phyloP scores from a whole-genome alignment of 805 yeast species.

The Barnettozyma californica region DNA sequence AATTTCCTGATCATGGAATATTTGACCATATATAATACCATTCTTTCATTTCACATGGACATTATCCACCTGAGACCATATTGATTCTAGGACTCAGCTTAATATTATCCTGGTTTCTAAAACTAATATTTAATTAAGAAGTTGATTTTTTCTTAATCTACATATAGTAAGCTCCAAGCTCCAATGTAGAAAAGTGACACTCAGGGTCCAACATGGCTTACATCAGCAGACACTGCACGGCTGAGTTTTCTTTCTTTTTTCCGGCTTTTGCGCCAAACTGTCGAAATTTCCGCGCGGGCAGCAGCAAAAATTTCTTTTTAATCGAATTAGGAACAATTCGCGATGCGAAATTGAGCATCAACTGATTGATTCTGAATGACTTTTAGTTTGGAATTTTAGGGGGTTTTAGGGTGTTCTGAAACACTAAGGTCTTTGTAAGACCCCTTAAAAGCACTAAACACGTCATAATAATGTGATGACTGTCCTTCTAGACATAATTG shows the following conservation, averaged over 20 bases:
- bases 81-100: too few species aligned
- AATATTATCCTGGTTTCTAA: too few species aligned
- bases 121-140: too few species aligned
- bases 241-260: background rate
- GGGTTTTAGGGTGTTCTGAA: background rate
- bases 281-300: background rate
- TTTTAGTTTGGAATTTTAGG: too few species aligned
- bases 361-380: background rate
- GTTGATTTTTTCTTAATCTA: too few species aligned
- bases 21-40: background rate
- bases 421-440: background rate
- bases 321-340: background rate
- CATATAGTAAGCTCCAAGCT: too few species aligned
- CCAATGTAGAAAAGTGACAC: too few species aligned
- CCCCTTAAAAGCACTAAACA: background rate
- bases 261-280: background rate
- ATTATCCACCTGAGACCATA: background rate
- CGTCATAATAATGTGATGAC: background rate
- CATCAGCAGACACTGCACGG: background rate
- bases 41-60: background rate
- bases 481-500: background rate
- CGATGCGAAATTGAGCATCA: background rate
- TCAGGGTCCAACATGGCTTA: too few species aligned
- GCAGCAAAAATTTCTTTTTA: background rate
- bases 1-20: background rate